Conservation (phyloP, 2,329 filamentous ascomycete species). For the Emergomyces africanus region DNA sequence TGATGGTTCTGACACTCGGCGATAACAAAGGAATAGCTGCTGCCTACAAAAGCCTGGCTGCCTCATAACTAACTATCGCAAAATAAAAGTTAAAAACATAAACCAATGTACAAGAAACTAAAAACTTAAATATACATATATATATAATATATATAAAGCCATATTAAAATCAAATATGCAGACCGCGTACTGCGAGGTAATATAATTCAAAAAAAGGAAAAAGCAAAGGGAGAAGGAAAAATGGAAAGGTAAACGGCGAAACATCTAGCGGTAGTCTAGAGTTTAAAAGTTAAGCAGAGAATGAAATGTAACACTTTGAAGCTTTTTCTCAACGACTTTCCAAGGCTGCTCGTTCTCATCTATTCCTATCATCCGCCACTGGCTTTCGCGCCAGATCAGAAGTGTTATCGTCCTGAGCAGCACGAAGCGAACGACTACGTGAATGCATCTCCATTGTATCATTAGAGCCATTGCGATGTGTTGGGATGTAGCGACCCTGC, state of each 20-base stretch:
- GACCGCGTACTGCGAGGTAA: neutral
- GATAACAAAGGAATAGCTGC: neutral
- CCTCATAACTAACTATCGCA: neutral
- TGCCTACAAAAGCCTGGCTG: neutral
- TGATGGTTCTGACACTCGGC: no score
- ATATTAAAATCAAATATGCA: no score
- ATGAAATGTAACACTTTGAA: no score
- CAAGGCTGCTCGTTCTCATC: neutral
- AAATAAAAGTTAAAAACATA: neutral
- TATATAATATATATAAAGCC: no score
- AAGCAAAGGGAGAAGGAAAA: neutral
- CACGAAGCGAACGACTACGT: constrained; percentile 11
- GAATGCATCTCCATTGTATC: constrained; percentile 10
- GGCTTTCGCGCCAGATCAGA: constrained; percentile 3
- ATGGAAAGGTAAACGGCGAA: no score
- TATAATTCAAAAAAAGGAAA: neutral
- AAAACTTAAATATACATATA: no score
- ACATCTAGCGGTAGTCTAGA: no score
- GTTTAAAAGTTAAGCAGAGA: no score
- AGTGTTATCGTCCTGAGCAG: constrained; percentile 7
- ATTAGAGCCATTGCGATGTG: neutral
- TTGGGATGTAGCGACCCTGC: constrained; percentile 34
- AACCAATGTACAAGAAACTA: no score
- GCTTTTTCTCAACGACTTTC: no score
- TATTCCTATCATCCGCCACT: neutral